Conservation (phyloP, 495 filamentous ascomycete genomes). For the Penicillium malachiteum region DNA sequence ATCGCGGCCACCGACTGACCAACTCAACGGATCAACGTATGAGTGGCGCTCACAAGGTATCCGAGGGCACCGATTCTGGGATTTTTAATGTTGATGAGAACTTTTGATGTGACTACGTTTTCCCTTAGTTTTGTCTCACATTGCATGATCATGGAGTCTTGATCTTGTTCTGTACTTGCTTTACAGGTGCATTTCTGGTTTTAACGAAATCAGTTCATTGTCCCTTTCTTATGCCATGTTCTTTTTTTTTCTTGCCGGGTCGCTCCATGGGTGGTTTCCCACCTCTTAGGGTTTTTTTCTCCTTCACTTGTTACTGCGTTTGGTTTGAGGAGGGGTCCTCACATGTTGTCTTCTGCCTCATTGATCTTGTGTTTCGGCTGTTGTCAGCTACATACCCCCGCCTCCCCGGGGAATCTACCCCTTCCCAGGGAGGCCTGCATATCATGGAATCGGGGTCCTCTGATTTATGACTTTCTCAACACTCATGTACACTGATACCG, state of each 20-base stretch:
- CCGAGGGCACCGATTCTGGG: slow-evolving; percentile 60
- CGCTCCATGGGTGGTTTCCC: background rate
- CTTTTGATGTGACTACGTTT: slow-evolving; percentile 63
- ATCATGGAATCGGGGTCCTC: background rate
- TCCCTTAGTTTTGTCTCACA: slow-evolving; percentile 20
- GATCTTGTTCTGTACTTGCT: slow-evolving; percentile 44
- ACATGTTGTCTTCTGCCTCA: background rate
- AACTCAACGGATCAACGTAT: slow-evolving; percentile 58
- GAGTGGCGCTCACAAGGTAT: slow-evolving; percentile 69
- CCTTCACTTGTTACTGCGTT: background rate
- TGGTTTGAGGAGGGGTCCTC: background rate
- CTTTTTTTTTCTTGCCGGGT: slow-evolving; percentile 19
- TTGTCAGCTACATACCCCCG: slow-evolving; percentile 23
- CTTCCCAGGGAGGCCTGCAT: slow-evolving; percentile 16
- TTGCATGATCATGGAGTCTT: slow-evolving; percentile 47
- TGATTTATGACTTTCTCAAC: background rate
- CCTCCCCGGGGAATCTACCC: slow-evolving; percentile 1
- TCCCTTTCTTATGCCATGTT: slow-evolving; percentile 12
- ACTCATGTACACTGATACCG: background rate
- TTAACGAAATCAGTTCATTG: slow-evolving; percentile 10
- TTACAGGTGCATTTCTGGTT: slow-evolving; percentile 21
- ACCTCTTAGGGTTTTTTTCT: background rate
- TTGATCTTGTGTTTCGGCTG: slow-evolving; percentile 12
- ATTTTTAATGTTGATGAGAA: slow-evolving; percentile 70
- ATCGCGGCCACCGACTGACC: slow-evolving; percentile 26